Evolutionary conservation across 2,329 filamentous ascomycete species (phyloP), one percentile per base, ranked within the genome.

Genomic region (Paraphoma chrysanthemicola): DNA sequence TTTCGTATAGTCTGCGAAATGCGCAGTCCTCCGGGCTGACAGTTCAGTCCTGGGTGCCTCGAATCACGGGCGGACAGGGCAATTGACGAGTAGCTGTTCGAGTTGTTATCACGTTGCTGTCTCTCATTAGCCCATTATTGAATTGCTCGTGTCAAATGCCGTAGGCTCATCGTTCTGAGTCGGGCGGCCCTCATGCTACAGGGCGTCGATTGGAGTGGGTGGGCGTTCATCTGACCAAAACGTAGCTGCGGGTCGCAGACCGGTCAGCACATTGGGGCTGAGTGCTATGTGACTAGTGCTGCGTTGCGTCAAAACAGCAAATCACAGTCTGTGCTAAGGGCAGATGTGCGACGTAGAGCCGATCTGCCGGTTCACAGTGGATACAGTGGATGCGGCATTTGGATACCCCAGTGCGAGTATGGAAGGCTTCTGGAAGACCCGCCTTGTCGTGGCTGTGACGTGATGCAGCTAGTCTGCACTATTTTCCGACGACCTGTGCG

Each of bases 101-200:
- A 46, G 57, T 51, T 41, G 44, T 59, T 64, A 62, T 66, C 61
- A 62, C 63, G 61, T 66, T 62, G n/a, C 49, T 42, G 29, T 38
- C n/a, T 53, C 9, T 64, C 9, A 64, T 66, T 64, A 55, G 61
- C 60, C 47, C 51, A 66, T 59, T 49, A 56, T 53, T 45, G 50
- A 46, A 56, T 36, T 16, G 29, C 43, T 54, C 36, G 28, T 56
- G 50, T 59, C 48, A 60, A 54, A 33, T 46, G 58, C 61, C 61
- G 61, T 51, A 62, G 61, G 57, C 57, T 53, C 33, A 48, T 36
- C 17, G 44, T 43, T 43, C 49, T 59, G 58, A 43, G 58, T 57
- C 53, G 46, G 23, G 52, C 50, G 43, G 49, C 49, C 41, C 56
- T 52, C 39, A 55, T 58, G 52, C 54, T 41, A 36, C 51, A 48